Evolutionary conservation across 768 basidiomycete species (phyloP).

Genomic region (Tremella mesenterica): DNA sequence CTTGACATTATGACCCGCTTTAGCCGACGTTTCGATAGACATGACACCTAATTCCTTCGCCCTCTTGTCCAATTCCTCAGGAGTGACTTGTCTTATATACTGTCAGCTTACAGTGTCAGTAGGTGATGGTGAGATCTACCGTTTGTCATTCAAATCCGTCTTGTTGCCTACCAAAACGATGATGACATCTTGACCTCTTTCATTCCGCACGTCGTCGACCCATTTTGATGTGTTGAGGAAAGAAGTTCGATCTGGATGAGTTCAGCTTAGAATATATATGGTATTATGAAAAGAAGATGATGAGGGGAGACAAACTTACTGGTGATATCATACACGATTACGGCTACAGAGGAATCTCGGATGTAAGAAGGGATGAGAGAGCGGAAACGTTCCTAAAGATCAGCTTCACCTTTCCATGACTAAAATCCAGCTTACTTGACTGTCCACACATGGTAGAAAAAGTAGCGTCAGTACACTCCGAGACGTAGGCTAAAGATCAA

Average conservation of each 20-base stretch:
- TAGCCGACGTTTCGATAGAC: slow-evolving; percentile 99
- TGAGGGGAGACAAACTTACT: slow-evolving; percentile 66
- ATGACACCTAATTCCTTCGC: slow-evolving; percentile 84
- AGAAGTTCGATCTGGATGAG: slow-evolving; percentile 72
- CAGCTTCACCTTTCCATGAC: neutral
- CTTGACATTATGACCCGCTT: slow-evolving; percentile 98
- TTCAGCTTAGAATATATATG: neutral
- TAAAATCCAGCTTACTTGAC: slow-evolving; percentile 19
- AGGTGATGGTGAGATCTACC: slow-evolving; percentile 52
- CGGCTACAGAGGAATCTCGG: slow-evolving; percentile 95
- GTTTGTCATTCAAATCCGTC: slow-evolving; percentile 95
- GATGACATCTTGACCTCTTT: slow-evolving; percentile 94
- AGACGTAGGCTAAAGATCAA: neutral
- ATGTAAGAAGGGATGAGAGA: slow-evolving; percentile 98
- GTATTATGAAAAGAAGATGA: too few species aligned
- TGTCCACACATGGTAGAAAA: neutral
- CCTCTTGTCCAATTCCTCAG: slow-evolving; percentile 90
- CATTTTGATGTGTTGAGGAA: slow-evolving; percentile 97
- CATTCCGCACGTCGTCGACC: slow-evolving; percentile 98
- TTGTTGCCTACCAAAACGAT: slow-evolving; percentile 98
- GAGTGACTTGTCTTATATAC: slow-evolving; percentile 84
- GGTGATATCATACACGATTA: slow-evolving; percentile 98
- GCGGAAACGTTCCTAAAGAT: slow-evolving; percentile 78
- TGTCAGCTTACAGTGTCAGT: too few species aligned
- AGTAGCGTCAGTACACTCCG: neutral